phyloP scores from a whole-genome alignment of 208 protist genomes.

The Dictyostelium gargantuum region DNA sequence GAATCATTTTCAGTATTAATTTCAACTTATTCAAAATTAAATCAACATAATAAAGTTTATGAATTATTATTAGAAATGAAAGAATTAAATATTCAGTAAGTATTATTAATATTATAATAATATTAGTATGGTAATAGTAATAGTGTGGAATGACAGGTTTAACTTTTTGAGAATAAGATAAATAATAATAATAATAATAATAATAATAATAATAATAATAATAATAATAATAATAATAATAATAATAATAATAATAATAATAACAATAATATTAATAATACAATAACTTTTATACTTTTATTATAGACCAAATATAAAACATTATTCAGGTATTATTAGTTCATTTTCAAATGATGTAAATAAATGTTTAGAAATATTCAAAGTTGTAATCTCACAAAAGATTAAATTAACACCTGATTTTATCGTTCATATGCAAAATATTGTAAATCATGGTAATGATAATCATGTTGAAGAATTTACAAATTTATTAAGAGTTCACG shows the following conservation, averaged over 20 bases:
- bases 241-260: too few relatives aligned
- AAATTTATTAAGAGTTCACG: background rate
- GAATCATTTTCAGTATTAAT: constrained; percentile 36
- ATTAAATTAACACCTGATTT: constrained; percentile 26
- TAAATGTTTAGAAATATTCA: constrained; percentile 11
- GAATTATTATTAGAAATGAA: constrained; percentile 64
- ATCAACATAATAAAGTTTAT: constrained; percentile 5
- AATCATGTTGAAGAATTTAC: background rate
- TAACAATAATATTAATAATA: too few relatives aligned
- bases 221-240: too few relatives aligned
- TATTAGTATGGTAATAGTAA: too few relatives aligned
- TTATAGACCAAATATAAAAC: constrained; percentile 15
- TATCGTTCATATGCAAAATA: background rate
- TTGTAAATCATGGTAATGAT: background rate
- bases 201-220: too few relatives aligned
- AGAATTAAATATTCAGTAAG: constrained; percentile 39
- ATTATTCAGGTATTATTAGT: constrained; percentile 44
- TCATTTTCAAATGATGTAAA: background rate
- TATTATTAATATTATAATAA: background rate
- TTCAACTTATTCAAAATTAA: constrained; percentile 15
- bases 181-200: too few relatives aligned
- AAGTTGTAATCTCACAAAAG: background rate
- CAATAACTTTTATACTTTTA: too few relatives aligned
- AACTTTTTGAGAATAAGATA: too few relatives aligned
- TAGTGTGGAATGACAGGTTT: too few relatives aligned